Base-by-base conservation (phyloP, 805 yeast genomes). In the Schwanniomyces sp. region DNA sequence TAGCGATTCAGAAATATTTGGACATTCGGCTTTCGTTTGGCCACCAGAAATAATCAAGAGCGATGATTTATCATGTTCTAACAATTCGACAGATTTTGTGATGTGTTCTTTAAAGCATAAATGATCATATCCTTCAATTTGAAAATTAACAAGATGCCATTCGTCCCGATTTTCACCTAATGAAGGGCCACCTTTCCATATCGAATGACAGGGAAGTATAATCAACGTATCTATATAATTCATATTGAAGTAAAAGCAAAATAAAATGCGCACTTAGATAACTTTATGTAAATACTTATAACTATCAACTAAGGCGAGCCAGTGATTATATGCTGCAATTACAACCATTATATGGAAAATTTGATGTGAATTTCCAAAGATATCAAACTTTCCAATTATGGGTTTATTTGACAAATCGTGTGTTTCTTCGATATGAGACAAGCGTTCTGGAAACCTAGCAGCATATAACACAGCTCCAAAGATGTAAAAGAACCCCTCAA, bases 311-410 rank as follows among this genome's bases (percentile, higher is more conserved):
- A 90, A 68, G 0, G 85, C 95, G 46, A 57, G 71, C 64, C 86
- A 80, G 66, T 91, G 97, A 48, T 85, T 85, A 46, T 69, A 71
- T 0, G 96, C 87, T 11, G 95, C 96, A 10, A 83, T 54, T 0
- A 88, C 91, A 7, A 89, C 96, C 56, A 86, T 64, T 8, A 86
- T 64, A 62, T 89, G 96, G 61, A 90, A 89, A 8, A 90, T 76
- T 60, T 90, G 96, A 62, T 90, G 97, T 6, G 95, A 86, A 54
- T 87, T 86, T 1, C 96, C 96, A 65, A 80, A 75, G 9, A 80
- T 57, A 55, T 89, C 96, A 61, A 77, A 87, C 17, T 34, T 54
- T 2, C 74, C 74, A 1, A 56, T 47, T 9, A 47, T 14, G 2
- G 58, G 54, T 6, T 39, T 44, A 6, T 32, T 43, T 7, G 53